Base-by-base conservation (phyloP, 148 eudicot species). In the Vaccinium macrocarpon region DNA sequence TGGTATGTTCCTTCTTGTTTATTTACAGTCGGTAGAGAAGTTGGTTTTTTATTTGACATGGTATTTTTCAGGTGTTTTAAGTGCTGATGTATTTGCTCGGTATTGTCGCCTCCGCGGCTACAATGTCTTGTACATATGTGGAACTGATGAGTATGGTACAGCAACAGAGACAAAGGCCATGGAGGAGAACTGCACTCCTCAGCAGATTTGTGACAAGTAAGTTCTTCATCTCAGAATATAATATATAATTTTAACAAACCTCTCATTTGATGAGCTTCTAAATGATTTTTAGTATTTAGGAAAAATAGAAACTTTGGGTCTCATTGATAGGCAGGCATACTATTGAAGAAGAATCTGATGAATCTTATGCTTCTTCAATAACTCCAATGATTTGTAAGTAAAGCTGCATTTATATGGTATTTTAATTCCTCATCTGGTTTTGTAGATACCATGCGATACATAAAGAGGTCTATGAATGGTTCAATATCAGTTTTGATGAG, bases 121-220 rank as follows among this genome's bases (percentile, higher is more conserved):
- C 85, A 95, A 93, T 74, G 89, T 91, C 7, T 52, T 96, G 74
- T 96, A 94, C 79, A 78, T 96, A 29, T 94, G 99, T 27, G 99
- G 99, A 0, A 96, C 99, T 8, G 99, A 96, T 81, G 99, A 96
- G 88, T 96, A 96, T 72, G 99, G 99, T 32, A 96, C 99, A 2
- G 97, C 99, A 6, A 96, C 99, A 1, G 99, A 96, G 93, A 95
- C 98, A 0, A 96, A 96, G 84, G 99, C 98, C 51, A 66, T 92
- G 95, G 99, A 96, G 84, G 99, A 96, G 89, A 95, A 94, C 10
- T 92, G 93, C 71, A 89, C 88, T 59, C 98, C 98, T 46, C 89
- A 93, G 70, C 84, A 96, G 88, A 95, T 96, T 79, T 96, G 99
- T 68, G 96, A 95, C 89, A 96, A 96, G 98, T 94, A 88, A 73